Base-by-base conservation (phyloP, 176 grass and related monocot species). In the Stipa capillata region DNA sequence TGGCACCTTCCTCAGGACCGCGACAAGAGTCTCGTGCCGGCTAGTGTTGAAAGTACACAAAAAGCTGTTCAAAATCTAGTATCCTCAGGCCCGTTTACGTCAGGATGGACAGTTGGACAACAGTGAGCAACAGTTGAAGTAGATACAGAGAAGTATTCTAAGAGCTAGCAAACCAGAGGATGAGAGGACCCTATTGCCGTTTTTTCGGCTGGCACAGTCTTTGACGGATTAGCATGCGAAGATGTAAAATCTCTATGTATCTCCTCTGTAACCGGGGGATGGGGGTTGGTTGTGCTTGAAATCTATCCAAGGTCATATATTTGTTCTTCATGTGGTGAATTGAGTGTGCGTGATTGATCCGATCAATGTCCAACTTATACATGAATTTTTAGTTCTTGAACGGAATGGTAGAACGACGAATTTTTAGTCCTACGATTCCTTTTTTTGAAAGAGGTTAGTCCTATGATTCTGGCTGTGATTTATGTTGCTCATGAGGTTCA, bases 41-140 rank as follows among this genome's bases (percentile, higher is more conserved):
- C 82, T 94, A 52, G 95, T 98, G 66, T 79, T 85, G 77, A 98
- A 98, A 83, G 92, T 89, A 66, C 95, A 81, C 62, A 98, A 78
- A 47, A 92, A 89, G 60, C 43, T 98, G 29, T 94, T 98, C 71
- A 98, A 92, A 48, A 89, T 92, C 37, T 94, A 88, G 84, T n/a
- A 47, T 50, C 48, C 25, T 2, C 9, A 9, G 35, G 23, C 39
- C 37, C 44, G 40, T 25, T 69, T 48, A 20, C 42, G 48, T 70
- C 67, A 70, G 42, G 42, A 32, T 70, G 3, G 43, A 45, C 67
- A 8, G 15, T 70, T 7, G 27, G 67, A 48, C 15, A 48, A 70
- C 67, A 3, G 16, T n/a, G 16, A 69, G 66, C 18, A 48, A 49
- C 41, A 70, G 12, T 18, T 70, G 67, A 47, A 9, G 24, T 31